Percentiles rank a stretch among this genome's conserved stretches.
These are phyloP conservation scores for Leccinum angustisporum DNA, from an alignment of 1,284 basidiomycete species.

Conservation along the genomic window DNA sequence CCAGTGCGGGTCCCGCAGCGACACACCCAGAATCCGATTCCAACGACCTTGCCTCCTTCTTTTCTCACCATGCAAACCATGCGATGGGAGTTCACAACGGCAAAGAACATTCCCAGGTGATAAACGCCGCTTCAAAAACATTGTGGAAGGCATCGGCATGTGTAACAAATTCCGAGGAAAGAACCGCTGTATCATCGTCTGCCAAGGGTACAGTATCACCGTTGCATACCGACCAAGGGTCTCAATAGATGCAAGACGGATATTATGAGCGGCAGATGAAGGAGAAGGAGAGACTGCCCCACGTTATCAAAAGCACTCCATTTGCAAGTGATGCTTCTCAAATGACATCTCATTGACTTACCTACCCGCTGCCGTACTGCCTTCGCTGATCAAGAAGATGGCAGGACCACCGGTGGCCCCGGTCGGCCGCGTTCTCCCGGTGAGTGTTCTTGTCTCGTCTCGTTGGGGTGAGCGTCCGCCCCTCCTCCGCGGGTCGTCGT, in stretches of 20 bases:
- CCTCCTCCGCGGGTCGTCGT: too few relatives aligned
- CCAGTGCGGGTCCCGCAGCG: too few relatives aligned
- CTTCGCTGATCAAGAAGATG: too few relatives aligned
- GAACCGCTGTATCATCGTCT: conserved; percentile 78
- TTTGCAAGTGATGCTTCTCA: too few relatives aligned
- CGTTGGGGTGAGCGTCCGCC: too few relatives aligned
- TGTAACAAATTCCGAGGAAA: conserved; percentile 79
- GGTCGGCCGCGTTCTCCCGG: too few relatives aligned
- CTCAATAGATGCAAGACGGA: conserved; percentile 37
- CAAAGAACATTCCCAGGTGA: conserved; percentile 80
- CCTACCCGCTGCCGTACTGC: too few relatives aligned
- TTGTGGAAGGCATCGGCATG: conserved; percentile 63
- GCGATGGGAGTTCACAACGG: conserved; percentile 91
- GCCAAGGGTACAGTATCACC: conserved; percentile 59
- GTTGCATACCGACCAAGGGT: background rate
- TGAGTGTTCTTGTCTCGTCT: too few relatives aligned
- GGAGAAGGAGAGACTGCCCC: conserved; percentile 73
- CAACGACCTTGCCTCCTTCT: background rate
- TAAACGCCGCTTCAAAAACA: conserved; percentile 88
- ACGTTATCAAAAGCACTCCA: conserved; percentile 70
- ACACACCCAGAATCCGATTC: conserved; percentile 1
- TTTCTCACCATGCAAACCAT: conserved; percentile 64
- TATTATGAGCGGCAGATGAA: conserved; percentile 93
- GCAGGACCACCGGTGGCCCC: too few relatives aligned
- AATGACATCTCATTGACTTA: too few relatives aligned